Evolutionary conservation across 345 rosid species (phyloP).

Genomic region (Brassica cretica): DNA sequence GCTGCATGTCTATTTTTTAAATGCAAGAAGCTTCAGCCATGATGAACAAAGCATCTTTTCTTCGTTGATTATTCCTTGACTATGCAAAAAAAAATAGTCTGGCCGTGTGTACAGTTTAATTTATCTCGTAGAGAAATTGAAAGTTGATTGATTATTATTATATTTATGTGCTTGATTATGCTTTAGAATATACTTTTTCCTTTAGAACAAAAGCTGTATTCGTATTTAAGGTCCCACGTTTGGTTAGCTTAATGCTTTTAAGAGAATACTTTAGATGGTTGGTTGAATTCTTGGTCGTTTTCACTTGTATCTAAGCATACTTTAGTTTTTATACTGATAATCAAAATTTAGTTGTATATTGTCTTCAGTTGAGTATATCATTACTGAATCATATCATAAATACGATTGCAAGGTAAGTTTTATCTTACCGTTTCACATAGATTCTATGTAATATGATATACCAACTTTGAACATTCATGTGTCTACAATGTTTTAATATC

Average conservation of each 20-base stretch:
- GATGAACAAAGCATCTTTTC: conserved; percentile 34
- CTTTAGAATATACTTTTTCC: conserved; percentile 19
- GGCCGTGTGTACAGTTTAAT: conserved; percentile 31
- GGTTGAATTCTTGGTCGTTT: conserved; percentile 39
- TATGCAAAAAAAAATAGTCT: conserved; percentile 18
- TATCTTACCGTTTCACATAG: not conserved
- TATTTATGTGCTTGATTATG: conserved; percentile 11
- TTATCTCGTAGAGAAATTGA: conserved; percentile 4
- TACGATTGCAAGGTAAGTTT: not conserved
- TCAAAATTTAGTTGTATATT: conserved; percentile 17
- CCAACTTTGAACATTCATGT: not conserved
- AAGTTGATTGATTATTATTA: conserved; percentile 11
- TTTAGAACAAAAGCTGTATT: conserved; percentile 29
- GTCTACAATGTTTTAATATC: not conserved
- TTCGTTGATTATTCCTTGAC: conserved; percentile 34
- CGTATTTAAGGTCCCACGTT: conserved; percentile 35
- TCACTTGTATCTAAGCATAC: conserved; percentile 30
- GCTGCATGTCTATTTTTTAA: conserved; percentile 29
- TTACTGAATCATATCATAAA: not conserved
- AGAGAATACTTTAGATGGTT: conserved; percentile 38
- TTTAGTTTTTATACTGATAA: conserved; percentile 12
- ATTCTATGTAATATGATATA: conserved; percentile 4
- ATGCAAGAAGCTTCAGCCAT: conserved; percentile 22
- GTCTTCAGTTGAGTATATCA: not conserved
- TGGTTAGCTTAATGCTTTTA: conserved; percentile 30